Evolutionary conservation across 176 grass and related monocot species (phyloP).

Genomic region (Rhynchospora pubera): DNA sequence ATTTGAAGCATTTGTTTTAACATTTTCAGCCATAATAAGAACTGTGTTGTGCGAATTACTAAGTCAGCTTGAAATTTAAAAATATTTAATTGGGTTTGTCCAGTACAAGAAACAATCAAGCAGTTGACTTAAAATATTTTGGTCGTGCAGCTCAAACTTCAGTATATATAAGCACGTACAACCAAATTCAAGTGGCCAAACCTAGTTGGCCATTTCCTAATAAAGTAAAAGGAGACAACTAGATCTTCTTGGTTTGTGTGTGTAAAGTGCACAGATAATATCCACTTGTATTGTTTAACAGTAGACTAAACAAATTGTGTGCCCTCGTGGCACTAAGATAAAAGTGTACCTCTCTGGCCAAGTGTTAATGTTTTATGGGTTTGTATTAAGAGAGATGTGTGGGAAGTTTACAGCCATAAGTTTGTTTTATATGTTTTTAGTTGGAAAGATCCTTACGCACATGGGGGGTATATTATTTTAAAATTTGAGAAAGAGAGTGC

Average conservation of each 20-base stretch:
- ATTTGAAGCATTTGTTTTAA: too few species aligned
- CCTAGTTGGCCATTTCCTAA: not conserved
- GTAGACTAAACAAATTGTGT: not conserved
- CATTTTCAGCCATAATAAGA: not conserved
- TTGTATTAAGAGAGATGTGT: slow-evolving; percentile 17
- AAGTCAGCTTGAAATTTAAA: not conserved
- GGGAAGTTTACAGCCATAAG: slow-evolving; percentile 6
- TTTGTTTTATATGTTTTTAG: not conserved
- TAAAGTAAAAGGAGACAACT: not conserved
- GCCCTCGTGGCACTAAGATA: not conserved
- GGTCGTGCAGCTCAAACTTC: not conserved
- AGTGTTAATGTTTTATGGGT: slow-evolving; percentile 7
- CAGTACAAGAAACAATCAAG: not conserved
- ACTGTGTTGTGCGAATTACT: not conserved
- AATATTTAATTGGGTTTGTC: not conserved
- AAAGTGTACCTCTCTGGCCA: not conserved
- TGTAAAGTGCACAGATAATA: not conserved
- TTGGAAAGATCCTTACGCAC: slow-evolving; percentile 20
- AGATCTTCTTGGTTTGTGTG: not conserved
- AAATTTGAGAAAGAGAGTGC: not conserved
- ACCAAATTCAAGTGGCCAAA: not conserved
- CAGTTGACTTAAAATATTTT: not conserved
- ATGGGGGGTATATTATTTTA: slow-evolving; percentile 16
- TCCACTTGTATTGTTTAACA: slow-evolving; percentile 2
- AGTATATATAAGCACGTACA: not conserved